Conservation (phyloP, 768 basidiomycete genomes). For the Rhodotorula sphaerocarpa region DNA sequence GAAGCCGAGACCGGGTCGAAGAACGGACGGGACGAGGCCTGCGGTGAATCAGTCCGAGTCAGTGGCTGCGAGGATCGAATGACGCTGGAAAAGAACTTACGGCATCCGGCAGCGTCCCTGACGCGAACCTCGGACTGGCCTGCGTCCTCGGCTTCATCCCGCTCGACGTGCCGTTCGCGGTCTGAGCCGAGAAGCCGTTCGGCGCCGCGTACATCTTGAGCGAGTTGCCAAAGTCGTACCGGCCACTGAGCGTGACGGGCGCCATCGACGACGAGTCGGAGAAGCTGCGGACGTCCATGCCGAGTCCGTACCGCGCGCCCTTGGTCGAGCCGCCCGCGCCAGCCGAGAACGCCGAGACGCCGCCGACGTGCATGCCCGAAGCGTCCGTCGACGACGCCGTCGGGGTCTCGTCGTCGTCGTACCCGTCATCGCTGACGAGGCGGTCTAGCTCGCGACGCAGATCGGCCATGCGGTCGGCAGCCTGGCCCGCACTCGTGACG, state of each 20-base stretch:
- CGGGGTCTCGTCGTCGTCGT: conserved; percentile 28
- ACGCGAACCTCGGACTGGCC: neutral
- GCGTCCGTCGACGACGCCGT: neutral
- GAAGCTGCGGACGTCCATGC: neutral
- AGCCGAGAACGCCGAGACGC: conserved; percentile 1
- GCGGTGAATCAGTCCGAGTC: too few relatives aligned
- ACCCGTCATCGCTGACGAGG: conserved; percentile 48
- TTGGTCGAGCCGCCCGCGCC: conserved; percentile 17
- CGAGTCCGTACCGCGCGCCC: neutral
- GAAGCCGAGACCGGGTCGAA: conserved; percentile 30
- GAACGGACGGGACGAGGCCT: conserved; percentile 5
- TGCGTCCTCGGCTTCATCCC: conserved; percentile 1
- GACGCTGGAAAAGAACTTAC: too few relatives aligned
- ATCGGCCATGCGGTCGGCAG: conserved; percentile 52
- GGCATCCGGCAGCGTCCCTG: neutral
- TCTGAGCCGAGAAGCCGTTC: neutral
- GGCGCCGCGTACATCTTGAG: conserved; percentile 37
- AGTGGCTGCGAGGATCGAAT: too few relatives aligned
- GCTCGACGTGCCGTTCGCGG: too few relatives aligned
- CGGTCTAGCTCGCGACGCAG: conserved; percentile 61
- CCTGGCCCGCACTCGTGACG: conserved; percentile 46
- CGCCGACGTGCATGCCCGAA: neutral
- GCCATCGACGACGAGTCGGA: conserved; percentile 31
- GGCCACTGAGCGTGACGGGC: conserved; percentile 37
- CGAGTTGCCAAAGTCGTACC: conserved; percentile 46